These are phyloP conservation scores for Epichloe gansuensis DNA, from an alignment of 2,329 filamentous ascomycete genomes.

Conservation along the genomic window DNA sequence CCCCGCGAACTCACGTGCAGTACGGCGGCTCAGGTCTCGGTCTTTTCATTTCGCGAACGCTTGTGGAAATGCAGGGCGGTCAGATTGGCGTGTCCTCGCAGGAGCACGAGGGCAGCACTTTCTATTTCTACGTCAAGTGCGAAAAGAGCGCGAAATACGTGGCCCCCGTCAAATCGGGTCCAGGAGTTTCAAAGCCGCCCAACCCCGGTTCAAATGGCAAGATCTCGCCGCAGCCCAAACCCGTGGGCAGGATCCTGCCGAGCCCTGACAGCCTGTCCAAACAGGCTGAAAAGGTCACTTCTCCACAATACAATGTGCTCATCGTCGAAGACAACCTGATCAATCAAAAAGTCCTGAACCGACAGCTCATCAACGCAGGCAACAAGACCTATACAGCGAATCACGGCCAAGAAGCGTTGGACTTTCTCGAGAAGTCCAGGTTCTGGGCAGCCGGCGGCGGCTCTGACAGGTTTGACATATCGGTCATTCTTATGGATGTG, in stretches of 20 bases:
- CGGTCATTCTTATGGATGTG: slow-evolving; percentile 64
- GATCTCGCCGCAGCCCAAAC: background rate
- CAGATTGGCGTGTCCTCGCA: slow-evolving; percentile 52
- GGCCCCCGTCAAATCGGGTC: background rate
- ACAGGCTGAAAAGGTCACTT: background rate
- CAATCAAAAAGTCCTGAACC: slow-evolving; percentile 50
- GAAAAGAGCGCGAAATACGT: background rate
- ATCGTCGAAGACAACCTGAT: slow-evolving; percentile 57
- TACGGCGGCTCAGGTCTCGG: slow-evolving; percentile 59
- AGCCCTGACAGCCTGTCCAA: background rate
- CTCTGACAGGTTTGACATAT: slow-evolving; percentile 35
- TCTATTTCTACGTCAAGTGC: slow-evolving; percentile 5
- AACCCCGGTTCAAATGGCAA: background rate
- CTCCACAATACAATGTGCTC: slow-evolving; percentile 38
- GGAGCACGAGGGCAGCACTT: slow-evolving; percentile 5
- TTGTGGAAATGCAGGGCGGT: slow-evolving; percentile 64
- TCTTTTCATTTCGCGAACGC: slow-evolving; percentile 61
- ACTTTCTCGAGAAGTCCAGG: slow-evolving; percentile 39
- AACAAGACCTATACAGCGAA: slow-evolving; percentile 51
- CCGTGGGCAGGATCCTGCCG: background rate
- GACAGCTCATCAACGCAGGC: slow-evolving; percentile 45
- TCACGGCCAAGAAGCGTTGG: slow-evolving; percentile 48
- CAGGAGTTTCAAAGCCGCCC: background rate
- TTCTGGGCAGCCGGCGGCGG: slow-evolving; percentile 41
- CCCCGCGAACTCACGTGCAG: slow-evolving; percentile 54